Base-by-base conservation (phyloP, 1,284 basidiomycete species). In the Trichosporon faecale region DNA sequence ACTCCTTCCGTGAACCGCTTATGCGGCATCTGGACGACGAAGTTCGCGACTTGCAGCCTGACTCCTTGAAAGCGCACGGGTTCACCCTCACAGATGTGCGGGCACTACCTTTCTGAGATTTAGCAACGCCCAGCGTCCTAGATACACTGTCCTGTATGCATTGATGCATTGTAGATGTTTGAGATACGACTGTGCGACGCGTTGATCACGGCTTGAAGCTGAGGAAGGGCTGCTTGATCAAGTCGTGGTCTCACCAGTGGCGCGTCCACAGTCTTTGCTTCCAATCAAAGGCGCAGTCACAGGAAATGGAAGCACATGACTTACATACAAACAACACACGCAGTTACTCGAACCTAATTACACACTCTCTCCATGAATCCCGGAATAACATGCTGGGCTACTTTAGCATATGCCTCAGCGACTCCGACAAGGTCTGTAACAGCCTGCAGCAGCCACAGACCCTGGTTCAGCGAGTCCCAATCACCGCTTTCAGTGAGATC, bases 21-120 rank as follows among this genome's bases (percentile, higher is more conserved):
- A 90, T 90, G 80, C 77, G 76, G 21, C 90, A 91, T 80, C 83
- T 91, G 2, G 89, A 90, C 76, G 86, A 91, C 78, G 90, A 91
- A 84, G 89, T 89, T 71, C 79, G 84, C n/a, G 90, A 91, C 77
- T 82, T 91, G 14, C 82, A 82, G 27, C 87, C 84, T 27, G 86
- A 88, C 69, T 89, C 89, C 71, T 84, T 91, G 84, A 86, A 86
- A 77, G 88, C 88, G 70, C 88, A 88, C 69, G 82, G 80, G 4
- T 90, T 88, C 85, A 89, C 86, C 0, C 75, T 90, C 64, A 85
- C 88, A 66, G 89, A 91, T 76, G 72, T 90, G 44, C 85, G 87
- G 66, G 75, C 80, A 23, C 85, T 89, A 66, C 85, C 85, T 0
- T 85, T 87, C 76, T 85, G 37, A 40, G 6, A 40, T 40, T 40